Evolutionary conservation across 2,329 filamentous ascomycete species (phyloP).

Genomic region (Arthroderma sp.): DNA sequence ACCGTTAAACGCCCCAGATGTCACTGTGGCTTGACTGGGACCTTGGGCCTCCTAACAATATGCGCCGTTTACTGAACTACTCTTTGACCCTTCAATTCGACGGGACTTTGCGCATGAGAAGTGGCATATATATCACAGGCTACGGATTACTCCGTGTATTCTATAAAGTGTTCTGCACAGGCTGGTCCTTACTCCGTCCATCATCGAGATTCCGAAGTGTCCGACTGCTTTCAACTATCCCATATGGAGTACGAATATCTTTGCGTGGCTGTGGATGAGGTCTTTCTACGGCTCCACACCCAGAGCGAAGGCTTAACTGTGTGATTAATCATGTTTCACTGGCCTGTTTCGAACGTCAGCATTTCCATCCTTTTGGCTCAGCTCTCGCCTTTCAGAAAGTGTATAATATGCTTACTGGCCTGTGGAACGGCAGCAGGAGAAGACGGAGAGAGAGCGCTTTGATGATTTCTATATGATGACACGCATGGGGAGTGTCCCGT

Average conservation of each 20-base stretch:
- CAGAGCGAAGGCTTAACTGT: background rate
- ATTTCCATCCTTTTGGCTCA: background rate
- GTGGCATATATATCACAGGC: background rate
- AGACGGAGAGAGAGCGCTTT: background rate
- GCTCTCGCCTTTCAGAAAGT: background rate
- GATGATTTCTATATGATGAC: constrained; percentile 2
- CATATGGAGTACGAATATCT: too few relatives aligned
- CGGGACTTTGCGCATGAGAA: background rate
- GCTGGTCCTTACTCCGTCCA: too few relatives aligned
- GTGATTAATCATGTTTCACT: constrained; percentile 6
- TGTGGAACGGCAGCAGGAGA: background rate
- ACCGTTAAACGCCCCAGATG: constrained; percentile 4
- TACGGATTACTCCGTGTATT: too few relatives aligned
- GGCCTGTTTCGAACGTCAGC: constrained; percentile 2
- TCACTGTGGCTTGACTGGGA: constrained; percentile 3
- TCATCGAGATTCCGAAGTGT: too few relatives aligned
- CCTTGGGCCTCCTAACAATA: background rate
- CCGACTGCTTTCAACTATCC: too few relatives aligned
- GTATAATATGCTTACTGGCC: background rate
- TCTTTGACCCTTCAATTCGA: background rate
- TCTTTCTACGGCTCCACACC: background rate
- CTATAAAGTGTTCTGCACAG: too few relatives aligned
- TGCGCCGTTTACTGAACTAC: background rate
- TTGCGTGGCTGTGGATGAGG: constrained; percentile 2
- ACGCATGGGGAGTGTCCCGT: constrained; percentile 4